Base-by-base conservation (phyloP, 1,284 basidiomycete genomes). In the Anthracocystis panici-leucophaei region DNA sequence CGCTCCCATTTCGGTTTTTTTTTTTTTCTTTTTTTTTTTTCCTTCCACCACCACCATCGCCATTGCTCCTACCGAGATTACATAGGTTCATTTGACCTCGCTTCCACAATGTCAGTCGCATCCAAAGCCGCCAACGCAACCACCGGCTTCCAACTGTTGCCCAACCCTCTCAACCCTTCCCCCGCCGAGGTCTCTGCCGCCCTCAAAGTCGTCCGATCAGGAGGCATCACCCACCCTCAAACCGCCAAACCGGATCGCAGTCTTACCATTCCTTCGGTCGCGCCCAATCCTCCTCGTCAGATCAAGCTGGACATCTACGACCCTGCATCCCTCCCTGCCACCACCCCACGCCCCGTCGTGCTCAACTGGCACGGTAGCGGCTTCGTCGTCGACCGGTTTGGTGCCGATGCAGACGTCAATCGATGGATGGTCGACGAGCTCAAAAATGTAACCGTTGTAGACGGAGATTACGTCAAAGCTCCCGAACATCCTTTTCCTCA, bases 351-450 rank as follows among this genome's bases (percentile, higher is more conserved):
- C 21, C 56, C 73, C 3, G 73, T 66, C 8, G 35, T 75, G 14
- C n/a, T 75, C n/a, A 67, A 53, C 42, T 75, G 73, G 73, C 73
- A 75, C 51, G 73, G 73, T 1, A 61, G 57, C 16, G 68, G 73
- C 2, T 71, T 54, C 35, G 54, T 66, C 8, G 61, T 75, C 5
- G 55, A 57, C n/a, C 58, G 67, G 2, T 60, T 71, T 12, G 67
- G 73, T n/a, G 56, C 55, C 0, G 73, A 75, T 31, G 64, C 64
- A 6, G 56, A 71, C 27, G 41, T 65, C 0, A 58, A 57, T 23
- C 73, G 67, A 5, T 75, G 46, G 48, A 46, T 75, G 14, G 56
- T 57, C 21, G 58, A 64, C 25, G 60, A 61, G n/a, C 52, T 74
- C 10, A 10, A 21, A n/a, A 52, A 42, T 20, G 42, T 63, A 3